Percentiles rank a stretch among this genome's conserved stretches.
Conservation (phyloP, 2,329 filamentous ascomycete species). For the Scytalidium sp. region DNA sequence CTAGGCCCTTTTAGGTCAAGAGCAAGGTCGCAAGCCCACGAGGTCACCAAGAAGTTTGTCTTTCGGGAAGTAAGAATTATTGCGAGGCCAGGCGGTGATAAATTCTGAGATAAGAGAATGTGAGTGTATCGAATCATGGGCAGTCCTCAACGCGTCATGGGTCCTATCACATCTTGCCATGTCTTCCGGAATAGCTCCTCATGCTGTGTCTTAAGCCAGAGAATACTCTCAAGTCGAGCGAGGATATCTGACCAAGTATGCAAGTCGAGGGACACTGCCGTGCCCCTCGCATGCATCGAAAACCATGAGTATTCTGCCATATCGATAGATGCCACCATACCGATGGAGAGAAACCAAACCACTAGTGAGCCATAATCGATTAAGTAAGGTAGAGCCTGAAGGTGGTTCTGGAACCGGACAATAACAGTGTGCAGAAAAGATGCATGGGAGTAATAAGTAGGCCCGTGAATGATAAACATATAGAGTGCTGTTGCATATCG, state of each 20-base stretch:
- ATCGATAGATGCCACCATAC: constrained; percentile 33
- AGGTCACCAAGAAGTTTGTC: too few species aligned
- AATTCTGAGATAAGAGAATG: neutral
- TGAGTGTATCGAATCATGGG: neutral
- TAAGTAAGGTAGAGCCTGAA: constrained; percentile 19
- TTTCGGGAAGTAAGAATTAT: too few species aligned
- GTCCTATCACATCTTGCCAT: constrained; percentile 24
- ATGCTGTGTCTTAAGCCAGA: constrained; percentile 27
- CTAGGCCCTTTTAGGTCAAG: neutral
- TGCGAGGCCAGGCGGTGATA: too few species aligned
- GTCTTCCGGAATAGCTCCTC: constrained; percentile 21
- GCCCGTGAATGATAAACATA: constrained; percentile 51
- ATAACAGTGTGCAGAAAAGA: constrained; percentile 35
- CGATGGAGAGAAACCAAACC: constrained; percentile 41
- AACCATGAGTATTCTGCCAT: constrained; percentile 30
- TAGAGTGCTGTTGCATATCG: constrained; percentile 46
- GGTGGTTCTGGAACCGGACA: constrained; percentile 26
- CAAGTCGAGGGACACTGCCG: constrained; percentile 5
- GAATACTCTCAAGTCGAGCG: constrained; percentile 17
- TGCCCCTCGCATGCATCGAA: constrained; percentile 15
- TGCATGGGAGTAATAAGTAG: constrained; percentile 53
- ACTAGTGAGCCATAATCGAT: constrained; percentile 23
- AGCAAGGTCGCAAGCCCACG: neutral
- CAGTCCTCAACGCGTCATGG: neutral
- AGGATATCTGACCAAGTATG: constrained; percentile 21